Percentiles rank a stretch among this genome's conserved stretches.
These are phyloP conservation scores for Yamadazyma diddensiae DNA, from an alignment of 1,139 yeast species.

Conservation along the genomic window DNA sequence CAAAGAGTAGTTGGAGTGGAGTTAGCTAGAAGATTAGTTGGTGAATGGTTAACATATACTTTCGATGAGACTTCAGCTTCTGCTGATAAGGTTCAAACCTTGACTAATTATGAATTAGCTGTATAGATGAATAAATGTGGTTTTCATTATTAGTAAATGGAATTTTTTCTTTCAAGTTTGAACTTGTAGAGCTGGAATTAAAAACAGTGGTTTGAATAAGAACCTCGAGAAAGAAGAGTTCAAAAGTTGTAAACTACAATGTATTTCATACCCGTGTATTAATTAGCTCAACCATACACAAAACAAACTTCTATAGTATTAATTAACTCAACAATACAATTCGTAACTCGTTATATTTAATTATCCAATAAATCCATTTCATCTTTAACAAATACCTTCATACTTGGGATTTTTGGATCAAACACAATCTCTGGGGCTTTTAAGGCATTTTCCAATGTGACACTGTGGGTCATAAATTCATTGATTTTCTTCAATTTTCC, in stretches of 20 bases:
- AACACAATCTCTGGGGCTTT: slow-evolving; percentile 62
- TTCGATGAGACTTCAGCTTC: slow-evolving; percentile 39
- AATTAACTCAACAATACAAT: slow-evolving; percentile 5
- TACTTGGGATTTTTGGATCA: slow-evolving; percentile 18
- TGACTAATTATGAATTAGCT: slow-evolving; percentile 12
- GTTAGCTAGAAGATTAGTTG: slow-evolving; percentile 39
- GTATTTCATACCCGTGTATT: slow-evolving; percentile 11
- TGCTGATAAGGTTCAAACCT: slow-evolving; percentile 38
- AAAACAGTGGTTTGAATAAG: no score
- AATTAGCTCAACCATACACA: slow-evolving; percentile 13
- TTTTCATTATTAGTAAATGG: slow-evolving; percentile 1
- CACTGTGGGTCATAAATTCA: slow-evolving; percentile 70
- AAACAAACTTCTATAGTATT: not conserved
- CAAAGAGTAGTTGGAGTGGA: slow-evolving; percentile 46
- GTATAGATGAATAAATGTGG: no score
- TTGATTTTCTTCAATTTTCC: slow-evolving; percentile 18
- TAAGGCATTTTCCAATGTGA: slow-evolving; percentile 68
- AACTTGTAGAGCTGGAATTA: no score
- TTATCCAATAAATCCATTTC: slow-evolving; percentile 15
- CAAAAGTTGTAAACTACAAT: not conserved
- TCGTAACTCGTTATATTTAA: slow-evolving; percentile 1
- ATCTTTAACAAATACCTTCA: slow-evolving; percentile 18
- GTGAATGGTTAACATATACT: slow-evolving; percentile 41
- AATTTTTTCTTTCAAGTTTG: not conserved
- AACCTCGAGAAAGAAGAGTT: no score